Conservation (phyloP, 78 protist genomes). For the Cavenderia fasciculata region DNA sequence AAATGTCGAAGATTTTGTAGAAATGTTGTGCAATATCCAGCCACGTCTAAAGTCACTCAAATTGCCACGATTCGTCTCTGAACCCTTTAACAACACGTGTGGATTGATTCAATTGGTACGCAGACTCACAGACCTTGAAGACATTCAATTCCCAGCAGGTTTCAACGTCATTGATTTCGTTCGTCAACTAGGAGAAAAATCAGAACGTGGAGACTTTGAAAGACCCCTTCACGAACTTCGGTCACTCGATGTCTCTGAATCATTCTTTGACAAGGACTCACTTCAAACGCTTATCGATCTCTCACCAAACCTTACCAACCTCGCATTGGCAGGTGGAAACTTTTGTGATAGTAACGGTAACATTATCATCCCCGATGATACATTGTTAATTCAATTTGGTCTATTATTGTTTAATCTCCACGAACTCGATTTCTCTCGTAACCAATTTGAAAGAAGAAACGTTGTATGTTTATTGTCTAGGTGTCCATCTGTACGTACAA, state of each 20-base stretch:
- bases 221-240: neutral
- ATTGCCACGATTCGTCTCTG: neutral
- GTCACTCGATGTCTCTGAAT: neutral
- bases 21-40: neutral
- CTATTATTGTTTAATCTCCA: constrained; percentile 4
- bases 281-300: neutral
- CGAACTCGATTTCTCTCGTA: constrained; percentile 36
- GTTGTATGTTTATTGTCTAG: neutral
- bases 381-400: neutral
- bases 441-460: constrained; percentile 11
- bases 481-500: neutral
- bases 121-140: constrained; percentile 1
- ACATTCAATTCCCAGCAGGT: neutral
- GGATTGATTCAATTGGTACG: neutral
- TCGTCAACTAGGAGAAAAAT: neutral
- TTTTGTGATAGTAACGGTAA: too few relatives aligned
- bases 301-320: neutral
- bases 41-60: constrained; percentile 6
- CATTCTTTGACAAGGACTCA: neutral
- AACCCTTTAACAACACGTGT: too few relatives aligned
- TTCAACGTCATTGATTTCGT: neutral
- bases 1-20: constrained; percentile 1
- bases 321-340: neutral
- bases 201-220: neutral
- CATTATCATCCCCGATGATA: neutral